Conservation (phyloP, 208 protist genomes). For the Leishmania tropica region DNA sequence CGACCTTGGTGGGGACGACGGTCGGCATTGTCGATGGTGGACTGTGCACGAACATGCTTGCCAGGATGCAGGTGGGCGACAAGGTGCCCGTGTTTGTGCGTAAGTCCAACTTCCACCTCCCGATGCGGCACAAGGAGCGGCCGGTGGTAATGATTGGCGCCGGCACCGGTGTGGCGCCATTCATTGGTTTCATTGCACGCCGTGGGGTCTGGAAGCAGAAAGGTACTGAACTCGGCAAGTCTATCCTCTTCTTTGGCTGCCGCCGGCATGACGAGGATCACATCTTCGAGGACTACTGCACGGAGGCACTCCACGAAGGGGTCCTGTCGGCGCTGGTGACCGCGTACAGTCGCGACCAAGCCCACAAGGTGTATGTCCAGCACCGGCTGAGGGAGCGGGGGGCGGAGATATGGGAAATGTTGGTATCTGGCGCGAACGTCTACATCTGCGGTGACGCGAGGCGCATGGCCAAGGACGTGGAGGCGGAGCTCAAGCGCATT, state of each 20-base stretch:
- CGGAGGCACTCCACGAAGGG: slow-evolving; percentile 60
- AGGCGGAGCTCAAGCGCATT: slow-evolving; percentile 60
- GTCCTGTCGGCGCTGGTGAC: slow-evolving; percentile 72
- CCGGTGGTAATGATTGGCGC: slow-evolving; percentile 96
- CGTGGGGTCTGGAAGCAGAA: slow-evolving; percentile 79
- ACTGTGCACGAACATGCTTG: slow-evolving; percentile 92
- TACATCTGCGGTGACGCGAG: slow-evolving; percentile 94
- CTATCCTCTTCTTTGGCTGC: slow-evolving; percentile 93
- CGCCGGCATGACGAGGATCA: slow-evolving; percentile 74
- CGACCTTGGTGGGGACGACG: slow-evolving; percentile 78
- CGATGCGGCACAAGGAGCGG: slow-evolving; percentile 71
- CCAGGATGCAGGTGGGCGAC: slow-evolving; percentile 51
- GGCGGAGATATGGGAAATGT: slow-evolving; percentile 73
- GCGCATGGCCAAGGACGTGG: slow-evolving; percentile 92
- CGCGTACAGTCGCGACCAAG: slow-evolving; percentile 84
- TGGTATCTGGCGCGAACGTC: slow-evolving; percentile 73
- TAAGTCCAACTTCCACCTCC: slow-evolving; percentile 93
- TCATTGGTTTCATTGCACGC: slow-evolving; percentile 95
- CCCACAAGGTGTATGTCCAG: slow-evolving; percentile 92
- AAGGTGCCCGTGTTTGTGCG: slow-evolving; percentile 92
- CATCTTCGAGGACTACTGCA: slow-evolving; percentile 83
- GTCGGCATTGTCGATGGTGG: slow-evolving; percentile 91
- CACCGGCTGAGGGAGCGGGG: slow-evolving; percentile 71
- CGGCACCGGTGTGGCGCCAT: slow-evolving; percentile 95
- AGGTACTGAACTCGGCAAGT: slow-evolving; percentile 61